Evolutionary conservation across 1,284 basidiomycete genomes (phyloP), one percentile per base, ranked within the genome.

Genomic region (Microbotryum intermedium): DNA sequence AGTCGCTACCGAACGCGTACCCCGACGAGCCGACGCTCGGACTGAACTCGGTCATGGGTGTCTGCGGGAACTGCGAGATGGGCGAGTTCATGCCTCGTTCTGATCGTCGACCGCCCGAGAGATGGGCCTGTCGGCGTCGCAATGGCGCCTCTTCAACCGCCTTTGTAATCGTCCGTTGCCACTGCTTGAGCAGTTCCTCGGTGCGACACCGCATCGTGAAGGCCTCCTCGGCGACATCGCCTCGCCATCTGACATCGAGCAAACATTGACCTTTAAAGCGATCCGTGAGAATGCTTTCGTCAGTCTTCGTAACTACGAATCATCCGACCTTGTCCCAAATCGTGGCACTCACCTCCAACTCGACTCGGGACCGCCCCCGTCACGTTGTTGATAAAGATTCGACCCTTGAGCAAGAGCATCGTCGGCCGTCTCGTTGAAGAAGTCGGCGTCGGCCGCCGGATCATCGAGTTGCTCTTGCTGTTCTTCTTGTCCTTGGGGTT

Each of bases 331-430:
- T 60, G 60, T 61, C 53, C 58, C 26, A 63, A 23, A 59, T 50
- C 58, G 34, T 16, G 13, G 13, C 9, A 39, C 34, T 39, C 34
- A 39, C 34, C 34, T 39, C 34, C 34, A 6, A 39, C 34, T 13
- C 34, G 34, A 67, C 81, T 80, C 45, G 82, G 79, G 26, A 80
- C 79, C 55, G 87, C 85, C 66, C 86, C 82, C 0, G 89, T 93
- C 50, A 98, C 91, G 71, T 98, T 99, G 70, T 91, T 92, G 70
- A 97, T 81, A 76, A 97, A 98, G 69, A 99, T 98, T 42, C 95
- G 84, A 2, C 95, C 95, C 73, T 99, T 99, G 64, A 99, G 78
- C 54, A 94, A 82, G 43, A 97, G 80, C 29, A 54, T 64, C 42
- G 64, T 60, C 76, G 86, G 84, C 75, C 82, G 83, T 44, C 82